phyloP scores from a whole-genome alignment of 2,329 filamentous ascomycete genomes.

The Alternaria ventricosa region DNA sequence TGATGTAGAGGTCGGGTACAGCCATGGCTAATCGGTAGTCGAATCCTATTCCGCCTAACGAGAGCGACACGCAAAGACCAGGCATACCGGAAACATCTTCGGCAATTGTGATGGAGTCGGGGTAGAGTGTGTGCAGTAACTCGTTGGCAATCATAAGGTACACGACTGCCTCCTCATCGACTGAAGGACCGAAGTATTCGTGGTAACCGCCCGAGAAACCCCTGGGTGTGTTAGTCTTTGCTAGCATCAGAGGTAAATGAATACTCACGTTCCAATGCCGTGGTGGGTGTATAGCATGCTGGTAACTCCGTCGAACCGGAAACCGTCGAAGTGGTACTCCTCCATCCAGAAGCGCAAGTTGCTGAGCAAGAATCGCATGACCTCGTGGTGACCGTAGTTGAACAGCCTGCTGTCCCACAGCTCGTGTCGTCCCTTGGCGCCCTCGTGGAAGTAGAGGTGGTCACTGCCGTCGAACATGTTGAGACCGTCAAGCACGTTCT shows the following conservation, averaged over 20 bases:
- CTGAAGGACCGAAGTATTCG: constrained; percentile 89
- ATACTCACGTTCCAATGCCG: constrained; percentile 88
- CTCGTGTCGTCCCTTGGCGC: constrained; percentile 83
- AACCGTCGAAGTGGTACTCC: constrained; percentile 94
- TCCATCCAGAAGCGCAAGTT: constrained; percentile 99
- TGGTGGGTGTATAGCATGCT: constrained; percentile 98
- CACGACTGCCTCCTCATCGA: constrained; percentile 91
- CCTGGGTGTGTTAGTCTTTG: constrained; percentile 55
- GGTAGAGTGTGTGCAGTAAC: constrained; percentile 90
- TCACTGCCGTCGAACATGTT: constrained; percentile 97
- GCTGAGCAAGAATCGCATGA: constrained; percentile 92
- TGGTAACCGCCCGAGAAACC: constrained; percentile 98
- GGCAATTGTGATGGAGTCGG: constrained; percentile 86
- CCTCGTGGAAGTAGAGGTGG: constrained; percentile 93
- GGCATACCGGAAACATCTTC: constrained; percentile 99
- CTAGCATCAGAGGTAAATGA: background rate
- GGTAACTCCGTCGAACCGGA: constrained; percentile 96
- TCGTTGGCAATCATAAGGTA: constrained; percentile 98
- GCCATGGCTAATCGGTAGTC: constrained; percentile 98
- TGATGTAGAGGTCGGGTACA: constrained; percentile 98
- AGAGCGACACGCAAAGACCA: constrained; percentile 85
- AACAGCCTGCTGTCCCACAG: constrained; percentile 96
- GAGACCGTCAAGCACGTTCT: constrained; percentile 93
- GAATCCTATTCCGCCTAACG: constrained; percentile 90
- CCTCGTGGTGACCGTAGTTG: constrained; percentile 95